Percentiles rank a stretch among this genome's conserved stretches.
Conservation (phyloP, 805 yeast genomes). For the Wickerhamomyces ciferrii region DNA sequence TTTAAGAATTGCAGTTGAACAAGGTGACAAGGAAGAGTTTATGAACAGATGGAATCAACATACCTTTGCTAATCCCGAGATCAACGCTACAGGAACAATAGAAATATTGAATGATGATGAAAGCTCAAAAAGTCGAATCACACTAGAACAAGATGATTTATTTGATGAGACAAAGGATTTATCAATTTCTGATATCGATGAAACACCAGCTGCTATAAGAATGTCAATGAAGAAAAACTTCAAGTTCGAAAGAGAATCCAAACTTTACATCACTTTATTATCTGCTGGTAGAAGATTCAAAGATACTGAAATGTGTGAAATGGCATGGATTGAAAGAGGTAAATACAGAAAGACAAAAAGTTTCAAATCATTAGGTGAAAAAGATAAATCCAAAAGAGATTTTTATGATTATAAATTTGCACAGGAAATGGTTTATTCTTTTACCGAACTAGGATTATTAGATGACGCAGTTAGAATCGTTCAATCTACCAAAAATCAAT, state of each 20-base stretch:
- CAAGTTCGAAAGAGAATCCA: conserved; percentile 14
- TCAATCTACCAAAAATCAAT: conserved; percentile 59
- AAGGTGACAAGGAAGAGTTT: conserved; percentile 31
- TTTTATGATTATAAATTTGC: conserved; percentile 67
- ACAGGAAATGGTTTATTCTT: conserved; percentile 54
- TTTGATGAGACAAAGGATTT: background rate
- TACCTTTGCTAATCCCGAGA: conserved; percentile 26
- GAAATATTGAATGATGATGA: conserved; percentile 6
- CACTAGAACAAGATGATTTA: background rate
- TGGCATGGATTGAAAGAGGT: conserved; percentile 79
- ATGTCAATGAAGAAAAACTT: conserved; percentile 3
- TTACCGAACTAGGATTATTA: conserved; percentile 48
- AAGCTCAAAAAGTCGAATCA: background rate
- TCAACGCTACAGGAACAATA: background rate
- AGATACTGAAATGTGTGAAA: conserved; percentile 53
- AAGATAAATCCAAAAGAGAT: conserved; percentile 26
- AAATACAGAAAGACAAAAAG: conserved; percentile 47
- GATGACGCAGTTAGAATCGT: conserved; percentile 71
- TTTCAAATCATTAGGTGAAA: conserved; percentile 38
- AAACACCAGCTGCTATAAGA: conserved; percentile 10
- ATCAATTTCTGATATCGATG: conserved; percentile 9
- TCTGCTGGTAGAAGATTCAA: conserved; percentile 55
- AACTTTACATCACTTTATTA: conserved; percentile 12
- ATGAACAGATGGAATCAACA: conserved; percentile 27
- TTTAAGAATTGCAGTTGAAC: conserved; percentile 39